Conservation (phyloP, 768 basidiomycete species). For the Pisolithus tinctorius region DNA sequence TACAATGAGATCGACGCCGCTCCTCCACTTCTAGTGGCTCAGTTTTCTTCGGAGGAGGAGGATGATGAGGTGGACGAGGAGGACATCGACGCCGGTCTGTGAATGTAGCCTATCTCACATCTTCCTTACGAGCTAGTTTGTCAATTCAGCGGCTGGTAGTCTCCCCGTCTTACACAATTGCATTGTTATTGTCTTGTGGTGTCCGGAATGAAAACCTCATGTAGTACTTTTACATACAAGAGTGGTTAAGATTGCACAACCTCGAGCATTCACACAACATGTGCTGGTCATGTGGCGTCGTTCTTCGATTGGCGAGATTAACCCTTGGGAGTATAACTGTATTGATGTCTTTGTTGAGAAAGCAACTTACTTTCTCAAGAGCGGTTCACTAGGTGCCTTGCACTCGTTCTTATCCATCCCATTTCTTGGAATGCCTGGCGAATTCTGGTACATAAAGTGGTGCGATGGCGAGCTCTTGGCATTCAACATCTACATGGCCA, state of each 20-base stretch:
- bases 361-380: background rate
- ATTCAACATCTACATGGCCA: too few relatives aligned
- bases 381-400: background rate
- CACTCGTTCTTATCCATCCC: background rate
- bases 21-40: background rate
- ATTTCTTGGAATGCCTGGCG: background rate
- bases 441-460: background rate
- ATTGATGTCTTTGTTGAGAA: background rate
- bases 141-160: too few relatives aligned
- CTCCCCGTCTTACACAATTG: too few relatives aligned
- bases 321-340: background rate
- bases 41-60: background rate
- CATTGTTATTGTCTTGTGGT: too few relatives aligned
- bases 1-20: background rate
- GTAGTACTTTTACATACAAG: too few relatives aligned
- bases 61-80: background rate
- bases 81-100: background rate
- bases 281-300: too few relatives aligned
- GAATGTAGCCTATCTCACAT: too few relatives aligned
- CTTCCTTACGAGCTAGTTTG: too few relatives aligned
- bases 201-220: too few relatives aligned
- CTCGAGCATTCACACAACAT: too few relatives aligned
- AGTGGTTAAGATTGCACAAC: too few relatives aligned
- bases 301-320: too few relatives aligned
- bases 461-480: background rate